These are phyloP conservation scores for Globisporangium viniferum DNA, from an alignment of 352 stramenopile species.

Conservation along the genomic window DNA sequence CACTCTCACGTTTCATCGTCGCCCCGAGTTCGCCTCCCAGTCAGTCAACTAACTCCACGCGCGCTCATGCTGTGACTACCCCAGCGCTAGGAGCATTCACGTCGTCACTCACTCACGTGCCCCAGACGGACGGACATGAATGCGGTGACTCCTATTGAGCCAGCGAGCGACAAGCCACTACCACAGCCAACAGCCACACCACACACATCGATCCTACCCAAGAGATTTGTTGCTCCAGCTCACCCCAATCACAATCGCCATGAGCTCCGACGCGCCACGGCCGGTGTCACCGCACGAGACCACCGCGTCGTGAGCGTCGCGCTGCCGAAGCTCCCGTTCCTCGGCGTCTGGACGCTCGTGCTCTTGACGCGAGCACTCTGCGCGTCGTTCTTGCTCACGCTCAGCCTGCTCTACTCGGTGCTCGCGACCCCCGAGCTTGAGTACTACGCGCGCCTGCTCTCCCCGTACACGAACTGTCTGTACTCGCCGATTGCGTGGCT, in stretches of 20 bases:
- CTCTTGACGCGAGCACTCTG: constrained; percentile 4
- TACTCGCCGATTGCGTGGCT: background rate
- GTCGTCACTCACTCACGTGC: background rate
- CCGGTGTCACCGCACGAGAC: background rate
- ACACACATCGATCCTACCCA: background rate
- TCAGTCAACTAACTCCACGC: background rate
- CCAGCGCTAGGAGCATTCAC: background rate
- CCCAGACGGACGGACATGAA: background rate
- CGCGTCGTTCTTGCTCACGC: constrained; percentile 7
- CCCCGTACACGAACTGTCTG: background rate
- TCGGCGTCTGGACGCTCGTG: constrained; percentile 10
- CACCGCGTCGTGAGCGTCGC: constrained; percentile 10
- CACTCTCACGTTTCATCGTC: background rate
- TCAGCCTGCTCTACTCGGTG: constrained; percentile 8
- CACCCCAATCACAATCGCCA: background rate
- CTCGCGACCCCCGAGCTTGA: constrained; percentile 12
- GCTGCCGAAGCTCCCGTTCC: constrained; percentile 4
- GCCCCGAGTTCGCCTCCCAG: background rate
- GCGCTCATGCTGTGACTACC: background rate
- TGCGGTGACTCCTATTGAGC: background rate
- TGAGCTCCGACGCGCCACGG: background rate
- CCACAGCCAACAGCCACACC: too few relatives aligned
- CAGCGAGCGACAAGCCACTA: background rate
- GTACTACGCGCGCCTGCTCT: constrained; percentile 19
- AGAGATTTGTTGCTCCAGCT: background rate